phyloP scores from a whole-genome alignment of 805 yeast genomes.

The Cyberlindnera bimundalis region DNA sequence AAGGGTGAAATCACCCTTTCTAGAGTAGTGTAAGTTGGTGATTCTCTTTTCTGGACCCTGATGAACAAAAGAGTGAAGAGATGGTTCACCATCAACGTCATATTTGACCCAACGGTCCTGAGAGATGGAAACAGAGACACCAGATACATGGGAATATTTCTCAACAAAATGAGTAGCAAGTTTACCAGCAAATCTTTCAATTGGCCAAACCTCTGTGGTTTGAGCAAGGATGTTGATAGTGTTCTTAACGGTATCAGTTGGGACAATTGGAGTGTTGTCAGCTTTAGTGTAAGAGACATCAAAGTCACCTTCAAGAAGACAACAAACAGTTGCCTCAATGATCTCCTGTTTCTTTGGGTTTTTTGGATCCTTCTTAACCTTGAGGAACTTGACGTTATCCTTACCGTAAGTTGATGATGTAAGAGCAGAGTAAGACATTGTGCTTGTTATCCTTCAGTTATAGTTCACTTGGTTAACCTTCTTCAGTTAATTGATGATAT shows the following conservation, averaged over 20 bases:
- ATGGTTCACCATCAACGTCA: slow-evolving; percentile 67
- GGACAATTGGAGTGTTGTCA: slow-evolving; percentile 85
- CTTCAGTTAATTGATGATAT: background rate
- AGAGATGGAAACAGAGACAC: slow-evolving; percentile 59
- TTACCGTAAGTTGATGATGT: slow-evolving; percentile 77
- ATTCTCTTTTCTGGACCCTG: slow-evolving; percentile 80
- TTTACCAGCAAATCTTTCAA: slow-evolving; percentile 84
- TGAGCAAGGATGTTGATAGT: slow-evolving; percentile 83
- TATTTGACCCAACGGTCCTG: slow-evolving; percentile 82
- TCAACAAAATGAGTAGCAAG: slow-evolving; percentile 75
- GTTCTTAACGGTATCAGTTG: slow-evolving; percentile 92
- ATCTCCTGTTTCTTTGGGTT: slow-evolving; percentile 77
- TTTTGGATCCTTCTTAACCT: slow-evolving; percentile 73
- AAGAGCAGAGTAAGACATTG: slow-evolving; percentile 27
- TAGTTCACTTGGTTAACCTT: no score
- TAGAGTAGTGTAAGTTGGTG: slow-evolving; percentile 48
- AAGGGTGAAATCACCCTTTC: slow-evolving; percentile 52
- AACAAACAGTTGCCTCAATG: slow-evolving; percentile 78
- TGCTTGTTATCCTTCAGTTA: no score
- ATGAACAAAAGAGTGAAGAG: slow-evolving; percentile 80
- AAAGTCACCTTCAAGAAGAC: slow-evolving; percentile 72
- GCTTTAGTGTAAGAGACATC: slow-evolving; percentile 83
- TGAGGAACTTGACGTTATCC: slow-evolving; percentile 87
- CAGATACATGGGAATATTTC: slow-evolving; percentile 76
- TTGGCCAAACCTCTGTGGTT: slow-evolving; percentile 81